Percentiles rank a stretch among this genome's conserved stretches.
These are phyloP conservation scores for Carex scoparia DNA, from an alignment of 176 grass and related monocot genomes.

Conservation along the genomic window DNA sequence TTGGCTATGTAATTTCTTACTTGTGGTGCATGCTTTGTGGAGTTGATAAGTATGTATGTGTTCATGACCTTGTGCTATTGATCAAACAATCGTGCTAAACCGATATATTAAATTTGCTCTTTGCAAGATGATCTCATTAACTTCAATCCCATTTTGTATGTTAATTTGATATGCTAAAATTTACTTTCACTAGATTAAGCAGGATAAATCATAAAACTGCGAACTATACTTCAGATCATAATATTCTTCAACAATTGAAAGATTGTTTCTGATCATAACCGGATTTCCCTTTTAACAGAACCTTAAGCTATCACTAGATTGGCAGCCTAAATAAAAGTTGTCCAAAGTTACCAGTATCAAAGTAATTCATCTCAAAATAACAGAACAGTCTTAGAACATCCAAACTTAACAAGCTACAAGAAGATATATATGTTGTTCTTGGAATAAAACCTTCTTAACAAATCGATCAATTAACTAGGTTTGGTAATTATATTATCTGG, in stretches of 20 bases:
- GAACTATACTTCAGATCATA: not conserved
- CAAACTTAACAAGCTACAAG: no score
- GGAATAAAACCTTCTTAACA: not conserved
- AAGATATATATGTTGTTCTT: not conserved
- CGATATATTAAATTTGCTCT: not conserved
- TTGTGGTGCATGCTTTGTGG: not conserved
- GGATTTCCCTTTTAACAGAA: not conserved
- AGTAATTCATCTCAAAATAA: no score
- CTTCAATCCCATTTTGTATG: not conserved
- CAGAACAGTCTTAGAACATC: no score
- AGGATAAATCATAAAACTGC: not conserved
- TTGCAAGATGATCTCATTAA: not conserved
- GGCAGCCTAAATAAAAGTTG: no score
- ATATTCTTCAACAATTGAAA: not conserved
- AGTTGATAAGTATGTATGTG: not conserved
- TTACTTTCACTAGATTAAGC: not conserved
- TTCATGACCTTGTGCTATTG: not conserved
- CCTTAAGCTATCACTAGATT: no score
- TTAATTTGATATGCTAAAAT: not conserved
- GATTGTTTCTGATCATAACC: not conserved
- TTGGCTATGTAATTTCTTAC: not conserved
- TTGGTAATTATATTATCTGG: constrained; percentile 47
- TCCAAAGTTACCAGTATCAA: no score
- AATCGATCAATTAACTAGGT: constrained; percentile 21
- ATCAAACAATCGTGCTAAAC: not conserved